Base-by-base conservation (phyloP, 169 alveolate species). In the Neospora caninum region DNA sequence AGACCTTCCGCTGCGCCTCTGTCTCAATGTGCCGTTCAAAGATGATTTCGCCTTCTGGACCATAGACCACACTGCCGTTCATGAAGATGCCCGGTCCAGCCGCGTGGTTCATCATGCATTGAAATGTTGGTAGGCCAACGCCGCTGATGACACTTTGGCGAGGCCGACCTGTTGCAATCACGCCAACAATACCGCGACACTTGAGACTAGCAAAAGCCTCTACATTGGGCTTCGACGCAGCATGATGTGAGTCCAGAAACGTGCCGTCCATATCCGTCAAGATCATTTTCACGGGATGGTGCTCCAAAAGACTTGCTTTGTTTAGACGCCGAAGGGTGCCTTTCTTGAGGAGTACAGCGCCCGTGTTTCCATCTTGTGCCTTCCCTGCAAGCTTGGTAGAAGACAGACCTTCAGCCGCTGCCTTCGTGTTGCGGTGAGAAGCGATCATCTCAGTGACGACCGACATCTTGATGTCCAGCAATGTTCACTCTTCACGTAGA, bases 21-120 rank as follows among this genome's bases (percentile, higher is more conserved):
- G 78, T 91, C 70, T 89, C 58, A 34, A 96, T 94, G 49, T 88
- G 84, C 27, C 78, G 41, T 39, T 92, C 92, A 39, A 91, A 70
- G 39, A 96, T 80, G 73, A 87, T 9, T 20, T 89, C 64, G 39
- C 96, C 97, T 38, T 94, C 93, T 31, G n/a, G 69, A 38, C 91
- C 96, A 91, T 92, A 94, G 29, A 95, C 96, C 42, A 94, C 92
- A 20, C 95, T 86, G 29, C 97, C 97, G 84, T 96, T 96, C 45
- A 96, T 80, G 43, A 88, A 96, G 82, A 96, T 93, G 45, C 97
- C 97, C 27, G 97, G 97, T 22, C 80, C 86, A 38, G 92, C 93
- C 39, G 49, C 54, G 87, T 86, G 39, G 91, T 49, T 78, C 73
- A 64, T 64, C 95, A 93, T 87, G 34, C 53, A 80, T 67, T 29